Evolutionary conservation across 2,329 filamentous ascomycete genomes (phyloP).

Genomic region (Aciculosporium take): DNA sequence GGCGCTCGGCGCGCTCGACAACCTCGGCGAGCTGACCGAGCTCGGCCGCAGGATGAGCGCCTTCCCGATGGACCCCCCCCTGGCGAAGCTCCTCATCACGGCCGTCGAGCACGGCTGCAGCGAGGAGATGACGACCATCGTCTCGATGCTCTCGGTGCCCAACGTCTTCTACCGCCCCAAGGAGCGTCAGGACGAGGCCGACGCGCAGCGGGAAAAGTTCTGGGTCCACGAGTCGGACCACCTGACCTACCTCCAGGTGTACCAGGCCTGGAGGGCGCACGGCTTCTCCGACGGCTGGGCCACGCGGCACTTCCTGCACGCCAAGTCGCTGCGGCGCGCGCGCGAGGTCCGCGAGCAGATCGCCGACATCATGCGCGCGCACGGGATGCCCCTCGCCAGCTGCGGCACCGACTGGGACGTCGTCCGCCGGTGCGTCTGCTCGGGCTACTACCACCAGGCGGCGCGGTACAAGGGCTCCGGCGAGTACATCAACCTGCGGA

Average conservation of each 20-base stretch:
- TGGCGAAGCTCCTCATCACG: constrained; percentile 89
- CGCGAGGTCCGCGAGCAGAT: constrained; percentile 93
- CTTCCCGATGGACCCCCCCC: constrained; percentile 93
- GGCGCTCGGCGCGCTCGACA: constrained; percentile 87
- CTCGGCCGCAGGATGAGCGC: constrained; percentile 89
- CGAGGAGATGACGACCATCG: constrained; percentile 96
- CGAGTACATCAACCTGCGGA: constrained; percentile 93
- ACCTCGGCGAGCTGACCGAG: constrained; percentile 78
- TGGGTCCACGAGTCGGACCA: constrained; percentile 97
- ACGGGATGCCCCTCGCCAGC: constrained; percentile 75
- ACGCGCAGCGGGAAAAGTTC: constrained; percentile 91
- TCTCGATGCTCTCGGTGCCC: constrained; percentile 93
- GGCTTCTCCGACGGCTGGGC: constrained; percentile 87
- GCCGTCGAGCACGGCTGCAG: constrained; percentile 81
- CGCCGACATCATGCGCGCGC: constrained; percentile 82
- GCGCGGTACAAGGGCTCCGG: constrained; percentile 92
- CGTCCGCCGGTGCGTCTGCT: constrained; percentile 91
- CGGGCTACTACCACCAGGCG: constrained; percentile 95
- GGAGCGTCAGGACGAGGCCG: constrained; percentile 91
- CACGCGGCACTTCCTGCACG: constrained; percentile 79
- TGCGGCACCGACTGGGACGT: constrained; percentile 97
- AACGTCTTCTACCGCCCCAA: constrained; percentile 95
- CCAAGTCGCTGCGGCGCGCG: constrained; percentile 82
- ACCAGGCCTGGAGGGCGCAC: constrained; percentile 87
- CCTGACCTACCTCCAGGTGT: constrained; percentile 88